Percentiles rank a stretch among this genome's conserved stretches.
phyloP scores from a whole-genome alignment of 257 asterid species.

The Lantana camara region DNA sequence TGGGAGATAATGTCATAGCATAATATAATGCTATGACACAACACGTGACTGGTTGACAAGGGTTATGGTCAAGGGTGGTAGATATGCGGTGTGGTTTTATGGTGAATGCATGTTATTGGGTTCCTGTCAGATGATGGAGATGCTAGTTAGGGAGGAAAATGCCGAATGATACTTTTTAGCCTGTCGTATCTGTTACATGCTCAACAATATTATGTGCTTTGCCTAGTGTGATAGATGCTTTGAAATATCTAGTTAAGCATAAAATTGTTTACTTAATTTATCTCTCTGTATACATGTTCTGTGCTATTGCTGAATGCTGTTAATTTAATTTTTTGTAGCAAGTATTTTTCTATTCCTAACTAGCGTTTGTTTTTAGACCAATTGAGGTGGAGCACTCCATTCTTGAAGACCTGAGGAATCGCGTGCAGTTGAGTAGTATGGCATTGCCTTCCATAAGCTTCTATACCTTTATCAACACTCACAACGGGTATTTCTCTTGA shows the following conservation, averaged over 20 bases:
- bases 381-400: conserved; percentile 87
- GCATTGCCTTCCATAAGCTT: conserved; percentile 91
- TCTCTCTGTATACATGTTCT: neutral
- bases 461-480: conserved; percentile 92
- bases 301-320: conserved; percentile 11
- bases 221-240: neutral
- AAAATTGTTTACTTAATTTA: neutral
- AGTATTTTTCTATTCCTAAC: conserved; percentile 6
- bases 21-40: neutral
- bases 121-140: neutral
- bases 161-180: neutral
- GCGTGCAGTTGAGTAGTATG: conserved; percentile 82
- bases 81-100: neutral
- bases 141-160: neutral
- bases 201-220: neutral
- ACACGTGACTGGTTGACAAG: neutral
- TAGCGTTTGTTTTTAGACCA: conserved; percentile 53
- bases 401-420: conserved; percentile 92
- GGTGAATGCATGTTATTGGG: neutral
- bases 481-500: conserved; percentile 63
- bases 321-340: conserved; percentile 13
- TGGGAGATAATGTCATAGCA: neutral
- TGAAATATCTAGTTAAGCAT: neutral
- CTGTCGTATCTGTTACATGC: neutral
- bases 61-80: neutral